Base-by-base conservation (phyloP, 2,329 filamentous ascomycete species). In the Periconia macrospinosa region DNA sequence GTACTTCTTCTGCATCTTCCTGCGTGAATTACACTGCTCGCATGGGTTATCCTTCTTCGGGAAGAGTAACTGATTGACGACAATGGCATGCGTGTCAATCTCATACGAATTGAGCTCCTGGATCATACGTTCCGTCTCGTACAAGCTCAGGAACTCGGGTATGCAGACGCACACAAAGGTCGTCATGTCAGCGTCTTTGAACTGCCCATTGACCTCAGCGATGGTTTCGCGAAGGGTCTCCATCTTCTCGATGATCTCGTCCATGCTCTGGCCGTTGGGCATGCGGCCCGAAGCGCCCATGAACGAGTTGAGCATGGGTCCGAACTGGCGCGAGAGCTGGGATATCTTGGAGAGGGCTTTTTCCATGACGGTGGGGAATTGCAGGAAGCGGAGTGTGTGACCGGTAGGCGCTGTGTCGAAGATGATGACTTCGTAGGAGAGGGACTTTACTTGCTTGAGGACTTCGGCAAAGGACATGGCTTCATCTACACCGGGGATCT, bases 401-500 rank as follows among this genome's bases (percentile, higher is more conserved):
- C 94, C 94, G 15, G 94, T 99, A 15, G 94, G 94, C 3, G 94
- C 94, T 33, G 94, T 99, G 76, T 99, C 94, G 84, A 99, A 99
- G 76, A 99, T 91, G 79, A 99, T 97, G 69, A 93, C 91, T 76
- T 97, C 94, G 84, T 99, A 99, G 47, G 92, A 96, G 72, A 97
- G 89, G 41, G 91, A 96, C 79, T 97, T 97, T 79, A 99, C 94
- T 78, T 99, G 94, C 78, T 99, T 99, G 69, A 99, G 84, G 60
- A 99, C 94, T 80, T 99, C 94, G 74, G 94, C 94, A 72, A 99
- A 99, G 53, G 92, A 97, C 94, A 99, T 99, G 75, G 94, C 94
- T 78, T 99, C 94, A 74, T 99, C 94, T 58, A 99, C 96, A 78
- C 94, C 94, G 17, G 94, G 94, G 58, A 99, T 99, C 91, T 96